Conservation (phyloP, 2,329 filamentous ascomycete genomes). For the Aspergillus novofumigatus region DNA sequence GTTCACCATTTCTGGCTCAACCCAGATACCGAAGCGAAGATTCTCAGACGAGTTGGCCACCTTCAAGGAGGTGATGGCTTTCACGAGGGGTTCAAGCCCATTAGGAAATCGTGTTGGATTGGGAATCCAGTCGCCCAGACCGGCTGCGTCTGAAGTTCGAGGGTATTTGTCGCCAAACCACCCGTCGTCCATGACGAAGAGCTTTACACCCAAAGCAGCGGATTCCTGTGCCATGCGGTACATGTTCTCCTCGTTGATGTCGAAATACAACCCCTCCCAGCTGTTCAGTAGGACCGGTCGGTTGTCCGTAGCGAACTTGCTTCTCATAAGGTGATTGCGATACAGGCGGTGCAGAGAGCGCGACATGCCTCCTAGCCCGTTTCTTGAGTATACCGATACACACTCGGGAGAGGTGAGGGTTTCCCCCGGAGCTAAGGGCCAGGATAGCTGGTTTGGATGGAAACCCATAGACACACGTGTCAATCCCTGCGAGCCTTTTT, state of each 20-base stretch:
- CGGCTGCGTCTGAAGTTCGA: conserved; percentile 53
- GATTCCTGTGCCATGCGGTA: conserved; percentile 54
- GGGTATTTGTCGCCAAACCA: conserved; percentile 65
- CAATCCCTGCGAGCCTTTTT: conserved; percentile 59
- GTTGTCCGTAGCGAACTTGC: conserved; percentile 50
- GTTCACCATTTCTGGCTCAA: conserved; percentile 67
- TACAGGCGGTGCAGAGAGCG: conserved; percentile 59
- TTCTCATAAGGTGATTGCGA: conserved; percentile 57
- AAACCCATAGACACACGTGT: conserved; percentile 58
- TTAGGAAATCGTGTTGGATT: conserved; percentile 58
- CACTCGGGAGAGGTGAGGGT: conserved; percentile 59
- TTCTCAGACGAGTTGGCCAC: conserved; percentile 46
- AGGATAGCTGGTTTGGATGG: conserved; percentile 59
- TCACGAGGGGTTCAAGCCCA: conserved; percentile 51
- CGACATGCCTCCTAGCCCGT: conserved; percentile 60
- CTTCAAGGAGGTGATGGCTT: conserved; percentile 48
- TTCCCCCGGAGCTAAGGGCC: conserved; percentile 53
- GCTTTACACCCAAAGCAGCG: conserved; percentile 55
- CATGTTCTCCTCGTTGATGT: conserved; percentile 55
- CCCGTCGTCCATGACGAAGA: conserved; percentile 64
- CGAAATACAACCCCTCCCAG: conserved; percentile 61
- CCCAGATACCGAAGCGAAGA: conserved; percentile 61
- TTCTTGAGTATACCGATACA: conserved; percentile 57
- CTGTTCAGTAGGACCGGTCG: conserved; percentile 60
- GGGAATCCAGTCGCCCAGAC: conserved; percentile 60